Conservation (phyloP, 1,284 basidiomycete species). For the Ganoderma sinense region DNA sequence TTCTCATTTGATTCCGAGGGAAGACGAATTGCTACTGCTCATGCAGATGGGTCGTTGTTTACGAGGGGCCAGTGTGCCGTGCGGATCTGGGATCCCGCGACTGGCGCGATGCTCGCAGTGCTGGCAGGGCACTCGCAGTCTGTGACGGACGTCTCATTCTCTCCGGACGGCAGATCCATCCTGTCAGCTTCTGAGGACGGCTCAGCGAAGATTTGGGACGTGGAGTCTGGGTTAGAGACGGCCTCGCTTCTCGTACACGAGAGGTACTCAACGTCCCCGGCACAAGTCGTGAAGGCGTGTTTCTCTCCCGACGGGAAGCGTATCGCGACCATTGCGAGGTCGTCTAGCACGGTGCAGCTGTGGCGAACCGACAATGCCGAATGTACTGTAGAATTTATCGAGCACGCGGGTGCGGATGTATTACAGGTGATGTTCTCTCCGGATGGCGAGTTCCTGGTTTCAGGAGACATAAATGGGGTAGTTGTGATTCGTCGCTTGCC, state of each 20-base stretch:
- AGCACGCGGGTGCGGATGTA: background rate
- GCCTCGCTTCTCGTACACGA: background rate
- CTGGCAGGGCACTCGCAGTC: background rate
- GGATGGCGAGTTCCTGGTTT: background rate
- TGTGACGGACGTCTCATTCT: background rate
- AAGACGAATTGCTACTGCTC: background rate
- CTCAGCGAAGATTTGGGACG: background rate
- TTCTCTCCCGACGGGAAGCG: background rate
- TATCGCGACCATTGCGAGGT: background rate
- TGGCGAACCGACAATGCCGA: background rate
- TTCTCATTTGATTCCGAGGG: background rate
- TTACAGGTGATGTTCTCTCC: background rate
- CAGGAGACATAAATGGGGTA: background rate
- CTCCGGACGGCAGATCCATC: background rate
- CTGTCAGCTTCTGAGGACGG: background rate
- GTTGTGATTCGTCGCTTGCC: background rate
- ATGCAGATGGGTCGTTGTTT: background rate
- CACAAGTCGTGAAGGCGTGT: background rate
- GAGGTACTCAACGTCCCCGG: background rate
- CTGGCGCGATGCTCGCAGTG: background rate
- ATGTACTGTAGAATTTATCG: background rate
- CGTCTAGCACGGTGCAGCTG: background rate
- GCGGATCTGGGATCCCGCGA: background rate
- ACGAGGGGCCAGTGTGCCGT: background rate
- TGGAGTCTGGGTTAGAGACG: background rate